Base-by-base conservation (phyloP, 2,329 filamentous ascomycete genomes). In the Pleomassaria siparia region DNA sequence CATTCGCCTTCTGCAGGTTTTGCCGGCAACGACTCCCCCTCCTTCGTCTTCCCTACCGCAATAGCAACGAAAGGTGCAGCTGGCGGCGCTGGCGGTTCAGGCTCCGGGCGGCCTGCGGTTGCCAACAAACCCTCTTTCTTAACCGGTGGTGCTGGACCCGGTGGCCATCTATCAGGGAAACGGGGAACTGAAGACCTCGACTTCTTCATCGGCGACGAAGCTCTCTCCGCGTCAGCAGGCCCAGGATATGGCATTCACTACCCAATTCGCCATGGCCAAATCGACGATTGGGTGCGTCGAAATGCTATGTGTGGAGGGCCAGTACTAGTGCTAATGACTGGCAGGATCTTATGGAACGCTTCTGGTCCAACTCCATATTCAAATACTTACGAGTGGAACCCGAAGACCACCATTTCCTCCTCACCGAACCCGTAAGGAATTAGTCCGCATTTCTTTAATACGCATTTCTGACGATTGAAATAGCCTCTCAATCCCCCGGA, bases 301-400 rank as follows among this genome's bases (percentile, higher is more conserved):
- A 36, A 28, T 9, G 10, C 16, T 22, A 29, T 33, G 11, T 33
- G 7, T 25, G 18, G 5, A 13, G 20, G 30, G 36, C 15, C 12
- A 37, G 24, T n/a, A n/a, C n/a, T n/a, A n/a, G 9, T 2, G 21
- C 56, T 64, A 40, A 66, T 47, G 30, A 13, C 29, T 37, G 25
- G 53, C 45, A 94, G 89, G 94, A 99, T 75, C 89, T 96, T 66
- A 99, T 99, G 94, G 94, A 99, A 74, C 87, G 94, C 55, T 99
- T 97, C 78, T 99, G 94, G 94, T 97, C 95, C 59, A 97, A 97
- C 78, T 99, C 94, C 55, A 99, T 99, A 76, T 99, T 99, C 84
- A 99, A 99, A 74, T 99, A 99, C 70, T 82, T 99, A 44, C 85
- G 94, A 63, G 94, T 99, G 59, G 94, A 99, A 76, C 94, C 94